Evolutionary conservation across 768 basidiomycete species (phyloP).

Genomic region (Boletellus emodensis): DNA sequence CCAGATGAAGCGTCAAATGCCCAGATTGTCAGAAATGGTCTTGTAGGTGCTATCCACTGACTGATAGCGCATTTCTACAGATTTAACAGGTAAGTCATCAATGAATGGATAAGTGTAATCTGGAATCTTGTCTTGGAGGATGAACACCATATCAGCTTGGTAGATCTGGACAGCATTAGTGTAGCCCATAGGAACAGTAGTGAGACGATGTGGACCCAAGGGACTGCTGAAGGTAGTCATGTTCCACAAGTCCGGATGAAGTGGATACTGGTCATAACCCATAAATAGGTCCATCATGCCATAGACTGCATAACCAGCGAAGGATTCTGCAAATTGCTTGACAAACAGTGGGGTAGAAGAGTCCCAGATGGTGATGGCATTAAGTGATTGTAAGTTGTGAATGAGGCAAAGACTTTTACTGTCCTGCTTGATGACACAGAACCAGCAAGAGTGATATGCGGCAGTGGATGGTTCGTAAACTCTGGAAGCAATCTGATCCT

Average conservation of each 20-base stretch:
- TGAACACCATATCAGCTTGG: no score
- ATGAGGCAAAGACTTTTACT: not conserved
- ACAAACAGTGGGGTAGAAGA: not conserved
- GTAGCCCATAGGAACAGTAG: no score
- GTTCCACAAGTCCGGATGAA: constrained; percentile 17
- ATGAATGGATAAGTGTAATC: no score
- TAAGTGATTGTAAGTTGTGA: not conserved
- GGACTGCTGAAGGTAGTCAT: constrained; percentile 38
- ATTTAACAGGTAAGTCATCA: no score
- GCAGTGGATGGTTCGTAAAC: not conserved
- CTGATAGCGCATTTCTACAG: no score
- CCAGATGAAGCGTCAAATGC: no score
- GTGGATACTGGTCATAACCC: not conserved
- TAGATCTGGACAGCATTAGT: no score
- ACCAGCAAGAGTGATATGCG: not conserved
- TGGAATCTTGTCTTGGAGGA: no score
- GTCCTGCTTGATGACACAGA: no score
- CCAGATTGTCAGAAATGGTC: no score
- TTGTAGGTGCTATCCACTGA: no score
- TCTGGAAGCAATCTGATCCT: not conserved
- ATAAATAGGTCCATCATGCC: constrained; percentile 1
- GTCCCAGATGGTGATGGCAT: not conserved
- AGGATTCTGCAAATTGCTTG: not conserved
- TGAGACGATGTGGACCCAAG: no score
- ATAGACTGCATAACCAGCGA: not conserved